Base-by-base conservation (phyloP, 306 rosid species). In the Senna tora region DNA sequence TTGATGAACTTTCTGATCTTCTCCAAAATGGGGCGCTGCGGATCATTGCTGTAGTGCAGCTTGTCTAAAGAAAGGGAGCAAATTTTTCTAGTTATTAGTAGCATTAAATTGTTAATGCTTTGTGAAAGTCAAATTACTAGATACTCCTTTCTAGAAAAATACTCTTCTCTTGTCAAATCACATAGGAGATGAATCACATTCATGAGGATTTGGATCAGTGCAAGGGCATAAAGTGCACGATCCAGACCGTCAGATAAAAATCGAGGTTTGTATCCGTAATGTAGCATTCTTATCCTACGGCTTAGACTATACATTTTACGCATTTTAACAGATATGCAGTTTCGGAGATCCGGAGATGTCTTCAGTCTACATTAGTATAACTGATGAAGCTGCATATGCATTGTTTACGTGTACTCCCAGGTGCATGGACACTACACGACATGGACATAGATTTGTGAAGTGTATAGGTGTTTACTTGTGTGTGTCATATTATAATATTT, bases 31-130 rank as follows among this genome's bases (percentile, higher is more conserved):
- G 96, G 39, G 87, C 91, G 75, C 75, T 94, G 45, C 79, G 99
- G 79, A 87, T 94, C 73, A 93, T 93, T 34, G 97, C 93, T 66
- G 91, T 89, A 16, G 91, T 94, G 78, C 99, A 94, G 88, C 95
- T 94, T 52, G 92, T 91, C 38, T 89, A 78, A 86, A 77, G 43
- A 60, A 19, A 45, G 76, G 42, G 65, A 76, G 79, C 64, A 41
- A 65, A 47, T 25, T 46, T n/a, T 12, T 17, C 50, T 32, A 45
- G 38, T 71, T 63, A 41, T 34, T 65, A 21, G 25, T 65, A 21
- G 25, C 53, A 54, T 65, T 5, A 69, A 45, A 21, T 15, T 55
- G 49, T 69, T 38, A 54, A 64, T 77, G 69, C 59, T 72, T 56
- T 75, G 21, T 51, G 54, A 33, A 53, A 42, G 62, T 67, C 50